Base-by-base conservation (phyloP, 2,329 filamentous ascomycete genomes). In the Nannizziopsis barbatae region DNA sequence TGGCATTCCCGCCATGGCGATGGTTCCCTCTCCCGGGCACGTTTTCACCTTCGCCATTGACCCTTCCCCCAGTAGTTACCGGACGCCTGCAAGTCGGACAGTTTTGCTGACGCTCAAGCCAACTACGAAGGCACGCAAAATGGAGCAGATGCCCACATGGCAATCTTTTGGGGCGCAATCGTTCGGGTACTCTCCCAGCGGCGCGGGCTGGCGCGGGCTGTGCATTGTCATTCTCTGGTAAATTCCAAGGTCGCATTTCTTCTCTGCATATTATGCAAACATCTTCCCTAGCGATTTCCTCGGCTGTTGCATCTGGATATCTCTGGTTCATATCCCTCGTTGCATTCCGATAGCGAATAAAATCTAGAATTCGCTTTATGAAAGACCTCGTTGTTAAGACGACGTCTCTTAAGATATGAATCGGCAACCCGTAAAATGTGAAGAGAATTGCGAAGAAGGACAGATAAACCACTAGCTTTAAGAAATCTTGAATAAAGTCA, bases 191-290 rank as follows among this genome's bases (percentile, higher is more conserved):
- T 42, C 65, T 56, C 40, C 56, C 51, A 42, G 58, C 56, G n/a
- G 56, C 59, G n/a, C 57, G 58, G 47, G 53, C 63, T 46, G 52
- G 47, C 12, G 49, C 52, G 30, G 61, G 61, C 18, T 54, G 55
- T 42, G 57, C 63, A 45, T 62, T 67, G 38, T 68, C 67, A 39
- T 62, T 65, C 15, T 39, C 46, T 35, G 62, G 65, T 35, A 72
- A 74, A 31, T 71, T 72, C 85, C 87, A 95, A 1, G 83, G 80
- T 31, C 79, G 79, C 92, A 98, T 98, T 55, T 93, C 86, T 64
- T 98, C 92, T 52, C 92, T 81, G 65, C 92, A 98, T 48, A 98
- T 95, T 57, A 98, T 98, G 65, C 92, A 98, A 2, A 92, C 93
- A 59, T 93, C 87, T 62, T 95, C 90, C 42, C 85, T 76, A 22